Evolutionary conservation across 345 rosid genomes (phyloP), one percentile per base, ranked within the genome.

Genomic region (Hypericum perforatum): DNA sequence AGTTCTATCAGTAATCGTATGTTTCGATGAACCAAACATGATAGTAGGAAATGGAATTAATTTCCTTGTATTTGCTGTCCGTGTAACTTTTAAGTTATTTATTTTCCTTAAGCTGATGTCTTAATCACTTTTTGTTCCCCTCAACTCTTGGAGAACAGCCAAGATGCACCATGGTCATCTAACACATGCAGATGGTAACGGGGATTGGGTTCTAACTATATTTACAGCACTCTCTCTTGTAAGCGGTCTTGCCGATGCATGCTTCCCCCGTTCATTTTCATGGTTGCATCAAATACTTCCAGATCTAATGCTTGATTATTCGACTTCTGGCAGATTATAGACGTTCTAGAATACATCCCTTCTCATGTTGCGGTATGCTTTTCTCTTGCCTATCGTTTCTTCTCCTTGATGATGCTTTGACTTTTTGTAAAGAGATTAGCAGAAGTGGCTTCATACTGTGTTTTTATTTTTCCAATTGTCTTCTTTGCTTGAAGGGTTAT

Each of bases 151-250:
- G 58, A 39, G 60, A 64, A 63, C 76, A 92, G 98, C 98, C 16
- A 85, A 74, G 76, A 70, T 92, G 83, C 84, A 85, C 68, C 96
- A 82, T 63, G 96, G 98, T 53, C 76, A 85, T 74, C 74, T 88
- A 61, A 43, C 80, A 39, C 78, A 92, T 61, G 96, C 96, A 56
- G 98, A 85, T 78, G 98, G 98, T 56, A 92, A 92, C 9, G 95
- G 86, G 9, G 96, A 92, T 71, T 92, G 96, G 98, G 96, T 88
- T 64, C 71, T 92, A 65, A 92, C 98, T 10, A 83, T 88, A 63
- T 85, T 80, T 67, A 72, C 89, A 15, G 91, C 97, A 32, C 67
- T 92, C 55, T 83, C 95, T 60, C 96, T 83, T 68, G 98, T 88
- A 73, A 83, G 96, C 75, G 55, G 55, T 49, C n/a, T 10, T 38